These are phyloP conservation scores for Diutina ranongensis DNA, from an alignment of 1,139 yeast species.

Conservation along the genomic window DNA sequence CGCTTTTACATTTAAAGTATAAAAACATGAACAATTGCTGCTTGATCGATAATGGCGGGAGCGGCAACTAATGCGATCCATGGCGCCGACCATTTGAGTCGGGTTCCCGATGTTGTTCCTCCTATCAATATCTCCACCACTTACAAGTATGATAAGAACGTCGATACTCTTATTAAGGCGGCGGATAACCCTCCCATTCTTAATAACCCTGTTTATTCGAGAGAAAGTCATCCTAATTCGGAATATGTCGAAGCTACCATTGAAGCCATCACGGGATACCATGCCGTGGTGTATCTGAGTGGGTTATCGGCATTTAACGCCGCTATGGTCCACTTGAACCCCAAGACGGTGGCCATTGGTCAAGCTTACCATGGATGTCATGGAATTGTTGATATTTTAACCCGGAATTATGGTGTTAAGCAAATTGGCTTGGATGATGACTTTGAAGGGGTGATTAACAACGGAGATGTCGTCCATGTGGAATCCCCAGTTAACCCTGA, in stretches of 20 bases:
- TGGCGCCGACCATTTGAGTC: constrained; percentile 40
- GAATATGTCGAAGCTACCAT: constrained; percentile 52
- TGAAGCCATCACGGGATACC: constrained; percentile 42
- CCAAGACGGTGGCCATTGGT: constrained; percentile 65
- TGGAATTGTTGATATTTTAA: constrained; percentile 51
- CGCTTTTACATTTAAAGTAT: no score
- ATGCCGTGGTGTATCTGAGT: constrained; percentile 53
- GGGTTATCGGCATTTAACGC: constrained; percentile 81
- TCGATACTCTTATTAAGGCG: constrained; percentile 34
- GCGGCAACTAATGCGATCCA: constrained; percentile 47
- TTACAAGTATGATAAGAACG: constrained; percentile 51
- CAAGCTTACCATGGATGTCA: constrained; percentile 81
- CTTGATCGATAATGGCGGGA: constrained; percentile 22
- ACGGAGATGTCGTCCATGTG: constrained; percentile 71
- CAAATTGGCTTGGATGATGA: constrained; percentile 37
- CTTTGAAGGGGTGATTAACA: constrained; percentile 10
- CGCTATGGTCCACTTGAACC: constrained; percentile 57
- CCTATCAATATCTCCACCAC: constrained; percentile 82
- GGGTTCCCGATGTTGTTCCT: constrained; percentile 52
- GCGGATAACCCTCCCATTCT: constrained; percentile 8
- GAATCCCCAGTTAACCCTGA: constrained; percentile 87
- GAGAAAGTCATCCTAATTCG: constrained; percentile 64
- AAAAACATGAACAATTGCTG: no score
- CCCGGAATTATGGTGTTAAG: constrained; percentile 49
- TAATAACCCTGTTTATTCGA: constrained; percentile 42